Evolutionary conservation across 192 early-diverging fungal genomes (phyloP).

Genomic region (Rhizophlyctis rosea): DNA sequence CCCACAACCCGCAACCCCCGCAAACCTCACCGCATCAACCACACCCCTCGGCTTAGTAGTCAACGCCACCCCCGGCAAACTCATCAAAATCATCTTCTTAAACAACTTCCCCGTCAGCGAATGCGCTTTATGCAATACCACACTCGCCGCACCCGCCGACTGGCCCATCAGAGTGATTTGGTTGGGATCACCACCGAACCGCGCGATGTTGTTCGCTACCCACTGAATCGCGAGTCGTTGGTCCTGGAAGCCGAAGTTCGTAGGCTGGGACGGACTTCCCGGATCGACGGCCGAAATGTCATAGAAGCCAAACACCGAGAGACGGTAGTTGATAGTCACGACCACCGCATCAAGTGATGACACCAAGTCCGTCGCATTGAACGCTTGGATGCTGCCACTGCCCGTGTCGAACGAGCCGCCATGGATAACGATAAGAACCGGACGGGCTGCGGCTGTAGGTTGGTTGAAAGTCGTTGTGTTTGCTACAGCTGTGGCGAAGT

Average conservation of each 20-base stretch:
- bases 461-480: too few relatives aligned
- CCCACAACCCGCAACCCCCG: conserved; percentile 2
- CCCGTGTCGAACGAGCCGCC: conserved; percentile 37
- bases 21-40: not conserved
- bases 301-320: conserved; percentile 39
- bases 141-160: conserved; percentile 51
- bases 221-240: conserved; percentile 48
- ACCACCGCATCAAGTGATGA: conserved; percentile 17
- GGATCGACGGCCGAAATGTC: conserved; percentile 9
- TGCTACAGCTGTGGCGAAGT: not conserved
- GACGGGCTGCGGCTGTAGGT: conserved; percentile 9
- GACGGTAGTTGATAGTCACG: conserved; percentile 47
- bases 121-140: conserved; percentile 24
- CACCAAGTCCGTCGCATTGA: conserved; percentile 14
- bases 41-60: not conserved
- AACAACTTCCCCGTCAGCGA: not conserved
- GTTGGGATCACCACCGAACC: conserved; percentile 60
- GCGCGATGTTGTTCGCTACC: conserved; percentile 59
- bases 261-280: not conserved
- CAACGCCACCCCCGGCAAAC: conserved; percentile 19
- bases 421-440: conserved; percentile 34
- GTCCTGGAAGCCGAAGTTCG: conserved; percentile 42
- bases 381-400: conserved; percentile 20
- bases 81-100: conserved; percentile 24
- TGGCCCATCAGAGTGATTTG: conserved; percentile 58